A percentile compares a stretch with the other conserved stretches of the same genome.
Conservation (phyloP, 192 early-diverging fungal genomes). For the Linnemannia hyalina region DNA sequence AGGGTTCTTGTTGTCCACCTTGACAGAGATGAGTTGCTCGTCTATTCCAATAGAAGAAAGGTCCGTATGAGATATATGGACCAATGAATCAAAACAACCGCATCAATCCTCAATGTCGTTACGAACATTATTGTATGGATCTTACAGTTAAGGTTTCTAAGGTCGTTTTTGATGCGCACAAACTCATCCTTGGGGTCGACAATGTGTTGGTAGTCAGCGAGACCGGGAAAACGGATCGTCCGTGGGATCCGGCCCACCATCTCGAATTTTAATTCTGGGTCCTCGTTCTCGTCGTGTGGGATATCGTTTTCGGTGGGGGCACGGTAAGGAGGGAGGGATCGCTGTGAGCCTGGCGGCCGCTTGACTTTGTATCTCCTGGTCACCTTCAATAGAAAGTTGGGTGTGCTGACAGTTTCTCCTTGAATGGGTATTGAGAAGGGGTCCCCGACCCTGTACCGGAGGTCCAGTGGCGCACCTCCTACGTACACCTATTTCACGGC, state of each 20-base stretch:
- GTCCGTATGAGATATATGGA: not conserved
- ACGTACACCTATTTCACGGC: slow-evolving; percentile 31
- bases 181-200: slow-evolving; percentile 46
- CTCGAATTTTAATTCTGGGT: slow-evolving; percentile 27
- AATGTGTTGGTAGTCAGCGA: slow-evolving; percentile 47
- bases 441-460: slow-evolving; percentile 32
- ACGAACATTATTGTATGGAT: not conserved
- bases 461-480: slow-evolving; percentile 39
- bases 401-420: slow-evolving; percentile 28
- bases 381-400: slow-evolving; percentile 38
- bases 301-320: slow-evolving; percentile 40
- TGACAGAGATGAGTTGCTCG: slow-evolving; percentile 37
- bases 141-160: slow-evolving; percentile 43
- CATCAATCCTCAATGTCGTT: not conserved
- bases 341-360: slow-evolving; percentile 27
- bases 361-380: slow-evolving; percentile 51
- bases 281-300: slow-evolving; percentile 36
- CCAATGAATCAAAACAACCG: not conserved
- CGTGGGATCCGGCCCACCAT: slow-evolving; percentile 33
- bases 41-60: slow-evolving; percentile 14
- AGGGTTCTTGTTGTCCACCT: slow-evolving; percentile 40
- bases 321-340: slow-evolving; percentile 23
- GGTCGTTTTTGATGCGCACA: slow-evolving; percentile 34
- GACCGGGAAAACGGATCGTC: slow-evolving; percentile 37
- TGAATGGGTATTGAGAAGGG: slow-evolving; percentile 49